phyloP scores from a whole-genome alignment of 2,329 filamentous ascomycete genomes.

The Xylaria sp. region DNA sequence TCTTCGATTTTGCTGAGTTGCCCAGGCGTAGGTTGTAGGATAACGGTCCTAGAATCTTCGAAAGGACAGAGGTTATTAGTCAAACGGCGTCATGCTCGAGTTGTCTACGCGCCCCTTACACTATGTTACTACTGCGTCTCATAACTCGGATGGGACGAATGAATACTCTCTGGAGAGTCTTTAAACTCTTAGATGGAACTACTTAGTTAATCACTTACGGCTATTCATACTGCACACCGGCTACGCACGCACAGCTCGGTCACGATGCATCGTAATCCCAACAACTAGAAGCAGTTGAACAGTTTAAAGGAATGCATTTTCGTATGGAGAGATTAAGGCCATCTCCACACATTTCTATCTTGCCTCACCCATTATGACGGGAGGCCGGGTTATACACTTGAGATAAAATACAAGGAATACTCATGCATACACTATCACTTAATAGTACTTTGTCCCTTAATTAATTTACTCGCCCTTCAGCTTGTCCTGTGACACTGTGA shows the following conservation, averaged over 20 bases:
- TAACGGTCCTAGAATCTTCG: too few relatives aligned
- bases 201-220: neutral
- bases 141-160: neutral
- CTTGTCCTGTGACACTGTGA: conserved; percentile 73
- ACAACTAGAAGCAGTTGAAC: conserved; percentile 12
- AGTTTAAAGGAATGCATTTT: conserved; percentile 42
- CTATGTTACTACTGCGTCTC: neutral
- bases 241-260: neutral
- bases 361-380: conserved; percentile 42
- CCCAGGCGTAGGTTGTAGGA: too few relatives aligned
- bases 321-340: conserved; percentile 31
- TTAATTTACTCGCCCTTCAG: conserved; percentile 70
- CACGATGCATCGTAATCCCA: neutral
- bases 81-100: neutral
- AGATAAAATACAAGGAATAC: conserved; percentile 46
- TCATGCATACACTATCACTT: conserved; percentile 37
- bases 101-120: neutral
- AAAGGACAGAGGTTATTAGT: neutral
- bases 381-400: conserved; percentile 48
- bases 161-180: neutral
- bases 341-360: conserved; percentile 43
- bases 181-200: neutral
- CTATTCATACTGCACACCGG: neutral
- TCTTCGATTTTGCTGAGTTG: neutral
- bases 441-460: conserved; percentile 30